phyloP scores from a whole-genome alignment of 176 grass and related monocot genomes.

The Tuctoria greenei region DNA sequence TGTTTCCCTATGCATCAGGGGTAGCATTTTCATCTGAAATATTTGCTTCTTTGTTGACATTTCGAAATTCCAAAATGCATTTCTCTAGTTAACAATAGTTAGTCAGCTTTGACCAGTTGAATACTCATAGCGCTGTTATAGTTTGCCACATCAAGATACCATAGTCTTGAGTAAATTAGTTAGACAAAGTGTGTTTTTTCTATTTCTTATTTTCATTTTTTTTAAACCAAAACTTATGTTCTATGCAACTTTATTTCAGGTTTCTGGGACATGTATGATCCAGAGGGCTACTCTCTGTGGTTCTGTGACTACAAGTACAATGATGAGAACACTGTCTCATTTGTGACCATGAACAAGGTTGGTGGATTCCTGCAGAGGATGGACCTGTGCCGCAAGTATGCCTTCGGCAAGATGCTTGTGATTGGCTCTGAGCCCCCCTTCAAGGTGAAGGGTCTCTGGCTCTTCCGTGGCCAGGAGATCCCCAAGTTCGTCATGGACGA shows the following conservation, averaged over 20 bases:
- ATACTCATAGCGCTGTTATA: not conserved
- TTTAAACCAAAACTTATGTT: not conserved
- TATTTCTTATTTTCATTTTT: not conserved
- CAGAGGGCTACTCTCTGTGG: slow-evolving; percentile 96
- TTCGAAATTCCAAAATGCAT: not conserved
- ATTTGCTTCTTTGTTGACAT: not conserved
- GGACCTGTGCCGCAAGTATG: slow-evolving; percentile 87
- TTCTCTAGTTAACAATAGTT: not conserved
- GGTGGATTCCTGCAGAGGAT: slow-evolving; percentile 91
- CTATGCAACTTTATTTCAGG: slow-evolving; percentile 46
- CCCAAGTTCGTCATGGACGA: slow-evolving; percentile 89
- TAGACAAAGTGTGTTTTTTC: not conserved
- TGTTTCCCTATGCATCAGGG: not conserved
- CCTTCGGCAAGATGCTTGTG: slow-evolving; percentile 99
- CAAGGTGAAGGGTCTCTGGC: slow-evolving; percentile 96
- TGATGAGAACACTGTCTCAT: slow-evolving; percentile 83
- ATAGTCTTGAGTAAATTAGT: not conserved
- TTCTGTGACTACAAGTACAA: slow-evolving; percentile 99
- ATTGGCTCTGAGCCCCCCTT: slow-evolving; percentile 69
- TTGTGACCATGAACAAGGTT: slow-evolving; percentile 92
- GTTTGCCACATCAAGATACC: not conserved
- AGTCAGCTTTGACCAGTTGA: not conserved
- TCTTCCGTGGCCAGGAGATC: slow-evolving; percentile 92
- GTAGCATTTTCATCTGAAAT: not conserved
- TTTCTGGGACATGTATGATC: slow-evolving; percentile 99